These are phyloP conservation scores for Purpureocillium takamizusanense DNA, from an alignment of 2,329 filamentous ascomycete genomes.

Conservation along the genomic window DNA sequence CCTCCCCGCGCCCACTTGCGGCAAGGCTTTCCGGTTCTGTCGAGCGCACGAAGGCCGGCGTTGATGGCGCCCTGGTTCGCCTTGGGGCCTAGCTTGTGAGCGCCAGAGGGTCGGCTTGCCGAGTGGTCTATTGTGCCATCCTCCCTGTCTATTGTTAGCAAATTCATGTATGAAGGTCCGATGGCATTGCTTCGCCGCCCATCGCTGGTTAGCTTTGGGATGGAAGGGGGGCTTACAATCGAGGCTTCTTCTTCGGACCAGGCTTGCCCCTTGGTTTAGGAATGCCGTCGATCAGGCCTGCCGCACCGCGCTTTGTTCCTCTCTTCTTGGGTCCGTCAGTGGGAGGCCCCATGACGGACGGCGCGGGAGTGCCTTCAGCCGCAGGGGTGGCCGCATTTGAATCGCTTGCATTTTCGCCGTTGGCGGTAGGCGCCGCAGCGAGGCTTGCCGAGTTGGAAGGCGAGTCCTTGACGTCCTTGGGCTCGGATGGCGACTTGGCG, in stretches of 20 bases:
- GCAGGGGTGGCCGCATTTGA: constrained; percentile 52
- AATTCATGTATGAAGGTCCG: neutral
- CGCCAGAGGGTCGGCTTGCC: constrained; percentile 39
- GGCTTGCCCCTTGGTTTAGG: constrained; percentile 78
- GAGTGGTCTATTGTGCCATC: constrained; percentile 54
- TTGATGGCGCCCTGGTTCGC: constrained; percentile 97
- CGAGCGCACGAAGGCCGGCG: constrained; percentile 85
- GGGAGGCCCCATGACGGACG: constrained; percentile 50
- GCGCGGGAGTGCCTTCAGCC: constrained; percentile 44
- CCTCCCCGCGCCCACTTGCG: constrained; percentile 81
- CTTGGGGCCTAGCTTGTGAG: constrained; percentile 87
- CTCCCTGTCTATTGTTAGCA: constrained; percentile 38
- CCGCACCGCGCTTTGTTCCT: constrained; percentile 60
- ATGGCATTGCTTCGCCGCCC: too few species aligned
- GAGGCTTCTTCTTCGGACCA: constrained; percentile 92
- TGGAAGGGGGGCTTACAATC: constrained; percentile 59
- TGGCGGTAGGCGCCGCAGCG: constrained; percentile 30
- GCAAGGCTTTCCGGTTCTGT: constrained; percentile 84
- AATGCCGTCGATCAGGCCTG: constrained; percentile 48
- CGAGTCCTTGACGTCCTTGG: constrained; percentile 32
- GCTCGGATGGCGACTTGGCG: constrained; percentile 18
- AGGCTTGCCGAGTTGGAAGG: constrained; percentile 32
- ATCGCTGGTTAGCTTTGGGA: too few species aligned
- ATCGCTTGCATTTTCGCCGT: constrained; percentile 48
- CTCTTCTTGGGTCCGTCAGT: constrained; percentile 63